Base-by-base conservation (phyloP, 345 rosid species). In the Cardamine chenopodiifolia region DNA sequence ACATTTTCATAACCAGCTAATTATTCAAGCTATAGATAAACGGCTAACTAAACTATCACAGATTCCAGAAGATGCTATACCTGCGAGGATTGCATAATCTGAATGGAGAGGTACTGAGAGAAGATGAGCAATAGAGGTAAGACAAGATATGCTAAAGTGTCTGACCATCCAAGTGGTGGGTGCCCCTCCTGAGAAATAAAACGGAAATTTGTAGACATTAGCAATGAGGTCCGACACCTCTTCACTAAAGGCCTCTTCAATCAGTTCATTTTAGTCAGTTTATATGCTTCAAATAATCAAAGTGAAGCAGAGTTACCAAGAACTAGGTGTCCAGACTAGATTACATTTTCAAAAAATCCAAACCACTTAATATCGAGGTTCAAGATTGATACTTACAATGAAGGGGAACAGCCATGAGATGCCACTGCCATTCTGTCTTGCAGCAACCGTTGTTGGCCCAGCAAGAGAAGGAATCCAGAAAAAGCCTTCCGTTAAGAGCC, bases 381-480 rank as follows among this genome's bases (percentile, higher is more conserved):
- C 47, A 76, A 58, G 20, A 29, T 26, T 44, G 57, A 37, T 39
- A 78, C 93, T 83, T 72, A 95, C 99, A 17, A 87, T 81, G 76
- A 95, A 92, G 35, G 97, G 97, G 72, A 95, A 95, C 63, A 95
- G 85, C 99, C 99, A 95, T 42, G 97, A 91, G 78, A 86, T 83
- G 70, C 97, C 96, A 68, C 93, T 84, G 68, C 96, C 97, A 65
- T 55, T 89, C 74, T 90, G 99, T 73, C 92, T 86, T 47, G 93
- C 86, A 62, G 96, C 97, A 68, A 87, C 77, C 37, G 97, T 86
- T 14, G 97, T 95, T 60, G 99, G 97, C 74, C 99, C 97, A 68
- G 99, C 85, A 17, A 95, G 83, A 52, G 99, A 87, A 73, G 97
- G 99, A 85, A 95, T 95, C 97, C 97, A 92, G 78, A 95, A 91